phyloP scores from a whole-genome alignment of 1,139 yeast species.

The Kodamaea sp. region DNA sequence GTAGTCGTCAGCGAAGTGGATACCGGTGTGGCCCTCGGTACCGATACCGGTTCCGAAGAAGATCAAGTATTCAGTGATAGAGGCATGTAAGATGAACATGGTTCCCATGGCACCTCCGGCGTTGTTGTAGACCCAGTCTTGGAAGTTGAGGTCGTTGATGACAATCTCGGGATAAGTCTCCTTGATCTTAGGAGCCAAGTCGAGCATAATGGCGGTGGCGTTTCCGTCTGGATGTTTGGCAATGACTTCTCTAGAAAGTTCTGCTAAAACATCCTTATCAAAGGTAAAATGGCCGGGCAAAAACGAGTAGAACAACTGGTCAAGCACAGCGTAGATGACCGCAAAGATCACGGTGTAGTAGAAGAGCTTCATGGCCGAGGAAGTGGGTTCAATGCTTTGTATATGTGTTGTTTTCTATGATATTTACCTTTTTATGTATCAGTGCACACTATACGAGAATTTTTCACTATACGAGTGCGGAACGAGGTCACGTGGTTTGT shows the following conservation, averaged over 20 bases:
- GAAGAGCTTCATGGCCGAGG: slow-evolving; percentile 15
- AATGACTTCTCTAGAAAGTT: slow-evolving; percentile 52
- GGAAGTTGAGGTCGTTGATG: slow-evolving; percentile 67
- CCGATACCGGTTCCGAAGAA: slow-evolving; percentile 54
- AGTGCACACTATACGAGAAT: too few relatives aligned
- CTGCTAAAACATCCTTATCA: slow-evolving; percentile 49
- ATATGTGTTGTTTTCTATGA: too few relatives aligned
- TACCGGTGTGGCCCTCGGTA: slow-evolving; percentile 94
- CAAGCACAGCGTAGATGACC: slow-evolving; percentile 32
- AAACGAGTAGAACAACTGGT: slow-evolving; percentile 58
- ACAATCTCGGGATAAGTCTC: slow-evolving; percentile 56
- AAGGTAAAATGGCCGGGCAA: slow-evolving; percentile 68
- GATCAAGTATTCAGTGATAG: slow-evolving; percentile 81
- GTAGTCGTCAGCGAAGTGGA: slow-evolving; percentile 95
- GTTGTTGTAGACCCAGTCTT: slow-evolving; percentile 94
- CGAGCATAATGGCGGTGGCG: slow-evolving; percentile 60
- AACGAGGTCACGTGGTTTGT: too few relatives aligned
- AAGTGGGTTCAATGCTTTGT: too few relatives aligned
- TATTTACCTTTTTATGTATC: too few relatives aligned
- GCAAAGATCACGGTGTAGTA: slow-evolving; percentile 20
- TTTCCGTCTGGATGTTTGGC: slow-evolving; percentile 58
- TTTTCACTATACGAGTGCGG: too few relatives aligned
- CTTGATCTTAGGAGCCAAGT: slow-evolving; percentile 60
- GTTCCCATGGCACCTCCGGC: slow-evolving; percentile 99
- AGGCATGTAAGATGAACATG: slow-evolving; percentile 93